A percentile compares a stretch with the other conserved stretches of the same genome.
Conservation (phyloP, 305 asterid species). For the Rubia peregrina region DNA sequence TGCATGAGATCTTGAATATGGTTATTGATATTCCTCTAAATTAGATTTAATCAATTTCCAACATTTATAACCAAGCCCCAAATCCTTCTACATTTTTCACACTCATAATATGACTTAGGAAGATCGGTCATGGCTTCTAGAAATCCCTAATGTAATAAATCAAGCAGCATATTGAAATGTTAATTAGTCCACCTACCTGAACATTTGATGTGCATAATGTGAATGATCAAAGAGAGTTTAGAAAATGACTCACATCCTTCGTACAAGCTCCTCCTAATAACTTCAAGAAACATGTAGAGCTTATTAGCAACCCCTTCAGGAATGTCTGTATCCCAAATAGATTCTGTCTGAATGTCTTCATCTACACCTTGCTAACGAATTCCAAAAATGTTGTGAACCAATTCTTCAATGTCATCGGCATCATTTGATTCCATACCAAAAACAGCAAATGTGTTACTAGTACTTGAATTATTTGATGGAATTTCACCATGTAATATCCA, state of each 20-base stretch:
- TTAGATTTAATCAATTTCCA: too few species aligned
- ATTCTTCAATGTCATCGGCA: background rate
- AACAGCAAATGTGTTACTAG: background rate
- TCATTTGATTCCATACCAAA: background rate
- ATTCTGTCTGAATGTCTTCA: background rate
- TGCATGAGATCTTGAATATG: too few species aligned
- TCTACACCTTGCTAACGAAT: background rate
- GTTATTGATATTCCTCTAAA: too few species aligned
- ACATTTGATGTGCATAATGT: slow-evolving; percentile 7
- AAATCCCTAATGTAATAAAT: background rate
- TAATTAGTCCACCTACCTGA: background rate
- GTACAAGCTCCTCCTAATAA: slow-evolving; percentile 1
- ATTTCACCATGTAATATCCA: background rate
- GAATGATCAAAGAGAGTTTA: slow-evolving; percentile 10
- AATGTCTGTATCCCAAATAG: slow-evolving; percentile 1
- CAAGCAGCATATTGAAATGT: background rate
- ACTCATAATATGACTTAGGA: slow-evolving; percentile 7
- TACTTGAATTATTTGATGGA: background rate
- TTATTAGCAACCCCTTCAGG: background rate
- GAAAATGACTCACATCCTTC: slow-evolving; percentile 15
- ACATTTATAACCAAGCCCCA: too few species aligned
- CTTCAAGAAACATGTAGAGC: slow-evolving; percentile 11
- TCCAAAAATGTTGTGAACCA: background rate
- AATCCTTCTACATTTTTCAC: too few species aligned
- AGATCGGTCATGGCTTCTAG: background rate